Base-by-base conservation (phyloP, 805 yeast species). In the Pichia heedii region DNA sequence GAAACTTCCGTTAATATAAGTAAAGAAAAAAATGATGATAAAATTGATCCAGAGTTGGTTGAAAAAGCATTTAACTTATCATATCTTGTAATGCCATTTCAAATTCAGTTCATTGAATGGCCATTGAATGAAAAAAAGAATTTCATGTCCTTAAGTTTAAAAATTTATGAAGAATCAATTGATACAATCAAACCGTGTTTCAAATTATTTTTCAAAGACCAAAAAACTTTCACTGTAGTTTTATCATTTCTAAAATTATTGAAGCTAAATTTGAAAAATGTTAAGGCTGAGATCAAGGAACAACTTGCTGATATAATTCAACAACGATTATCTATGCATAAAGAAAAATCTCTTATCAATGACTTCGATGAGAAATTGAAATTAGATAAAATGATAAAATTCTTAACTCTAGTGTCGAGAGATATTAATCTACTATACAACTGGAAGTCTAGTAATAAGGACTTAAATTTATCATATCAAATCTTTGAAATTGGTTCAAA, bases 41-140 rank as follows among this genome's bases (percentile, higher is more conserved):
- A 45, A 12, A 37, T 51, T 20, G 53, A 56, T 45, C 46, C 56
- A 5, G 47, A 46, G 4, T 44, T 48, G 33, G 51, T 53, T 11
- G 47, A 51, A 13, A 52, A 49, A 40, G 50, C 57, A 11, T 54
- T 52, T 19, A 53, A 54, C 11, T 38, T 60, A 33, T 59, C 64
- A 18, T 46, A 48, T 24, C 39, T 53, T 13, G 42, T 56, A 20
- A 56, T 56, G 55, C 50, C 56, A 10, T 44, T 56, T 30, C 52
- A 49, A 36, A 21, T 56, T n/a, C 52, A 48, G 5, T 39, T 47
- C 21, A 27, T 48, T n/a, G 48, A 53, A 22, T 61, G 64, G 64
- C 65, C 65, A 4, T 18, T 39, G 3, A 8, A 20, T 11, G 50
- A 50, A 27, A 47, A 46, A 21, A 47, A 44, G 20, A 42, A 46